Percentiles rank a stretch among this genome's conserved stretches.
Conservation (phyloP, 768 basidiomycete genomes). For the Mycena metata region DNA sequence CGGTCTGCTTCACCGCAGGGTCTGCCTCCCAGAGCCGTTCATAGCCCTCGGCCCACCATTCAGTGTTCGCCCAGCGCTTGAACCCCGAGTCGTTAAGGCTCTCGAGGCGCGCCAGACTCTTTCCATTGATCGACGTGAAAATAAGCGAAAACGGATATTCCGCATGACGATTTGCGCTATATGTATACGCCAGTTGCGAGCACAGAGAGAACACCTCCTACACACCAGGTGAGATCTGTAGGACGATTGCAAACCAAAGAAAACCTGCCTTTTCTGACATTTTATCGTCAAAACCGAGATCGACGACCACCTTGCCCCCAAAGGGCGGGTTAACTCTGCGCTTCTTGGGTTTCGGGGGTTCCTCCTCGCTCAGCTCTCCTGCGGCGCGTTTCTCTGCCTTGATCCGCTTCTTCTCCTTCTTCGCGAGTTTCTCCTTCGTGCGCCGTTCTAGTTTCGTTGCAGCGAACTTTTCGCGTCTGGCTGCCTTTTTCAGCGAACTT, state of each 20-base stretch:
- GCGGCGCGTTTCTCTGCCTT: conserved; percentile 72
- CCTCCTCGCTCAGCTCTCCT: conserved; percentile 68
- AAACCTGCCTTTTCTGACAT: conserved; percentile 91
- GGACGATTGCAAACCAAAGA: not conserved
- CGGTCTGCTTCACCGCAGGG: conserved; percentile 56
- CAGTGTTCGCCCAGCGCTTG: conserved; percentile 83
- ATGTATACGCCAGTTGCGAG: conserved; percentile 92
- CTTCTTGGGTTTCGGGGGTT: conserved; percentile 51
- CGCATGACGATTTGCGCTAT: conserved; percentile 87
- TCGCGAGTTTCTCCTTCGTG: conserved; percentile 81
- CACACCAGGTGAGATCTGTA: conserved; percentile 30
- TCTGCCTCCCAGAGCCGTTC: conserved; percentile 71
- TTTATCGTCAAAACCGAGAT: conserved; percentile 92
- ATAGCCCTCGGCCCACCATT: conserved; percentile 88
- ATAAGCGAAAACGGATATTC: conserved; percentile 79
- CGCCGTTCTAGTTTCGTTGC: conserved; percentile 81
- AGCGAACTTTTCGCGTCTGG: conserved; percentile 75
- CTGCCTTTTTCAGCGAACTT: conserved; percentile 81
- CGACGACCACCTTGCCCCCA: conserved; percentile 80
- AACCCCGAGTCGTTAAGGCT: conserved; percentile 75
- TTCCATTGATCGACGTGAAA: conserved; percentile 85
- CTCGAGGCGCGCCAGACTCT: conserved; percentile 75
- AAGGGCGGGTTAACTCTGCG: conserved; percentile 42
- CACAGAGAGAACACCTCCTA: conserved; percentile 93
- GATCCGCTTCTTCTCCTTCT: conserved; percentile 78